phyloP scores from a whole-genome alignment of 2,329 filamentous ascomycete genomes.

The Colletotrichum coccodes region DNA sequence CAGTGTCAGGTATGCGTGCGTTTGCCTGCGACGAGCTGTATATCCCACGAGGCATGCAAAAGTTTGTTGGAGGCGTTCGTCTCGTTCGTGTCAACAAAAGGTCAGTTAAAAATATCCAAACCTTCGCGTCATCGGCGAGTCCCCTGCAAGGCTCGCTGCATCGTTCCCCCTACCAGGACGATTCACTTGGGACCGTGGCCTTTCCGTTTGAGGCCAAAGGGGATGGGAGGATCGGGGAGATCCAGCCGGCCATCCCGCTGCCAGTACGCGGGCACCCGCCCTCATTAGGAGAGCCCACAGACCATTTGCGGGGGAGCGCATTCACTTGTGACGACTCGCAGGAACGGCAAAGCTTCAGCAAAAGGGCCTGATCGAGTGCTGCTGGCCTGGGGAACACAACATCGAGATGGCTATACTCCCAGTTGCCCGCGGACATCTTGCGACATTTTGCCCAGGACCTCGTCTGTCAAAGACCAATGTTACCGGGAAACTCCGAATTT shows the following conservation, averaged over 20 bases:
- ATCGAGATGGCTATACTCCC: background rate
- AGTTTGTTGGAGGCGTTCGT: slow-evolving; percentile 6
- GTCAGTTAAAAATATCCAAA: background rate
- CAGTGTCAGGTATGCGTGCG: background rate
- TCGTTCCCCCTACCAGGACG: background rate
- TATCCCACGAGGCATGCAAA: slow-evolving; percentile 11
- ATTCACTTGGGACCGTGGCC: slow-evolving; percentile 1
- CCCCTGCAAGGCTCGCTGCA: background rate
- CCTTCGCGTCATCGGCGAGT: background rate
- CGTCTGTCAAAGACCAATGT: background rate
- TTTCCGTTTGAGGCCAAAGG: slow-evolving; percentile 8
- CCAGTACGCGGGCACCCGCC: background rate
- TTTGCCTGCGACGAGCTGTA: background rate
- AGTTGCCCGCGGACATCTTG: background rate
- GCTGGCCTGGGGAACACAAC: background rate
- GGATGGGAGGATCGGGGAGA: slow-evolving; percentile 17
- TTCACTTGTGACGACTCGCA: background rate
- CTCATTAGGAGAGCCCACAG: slow-evolving; percentile 1
- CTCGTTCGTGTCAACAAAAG: background rate
- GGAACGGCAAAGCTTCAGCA: too few relatives aligned
- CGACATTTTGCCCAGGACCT: background rate
- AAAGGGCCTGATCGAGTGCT: background rate
- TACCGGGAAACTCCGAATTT: background rate
- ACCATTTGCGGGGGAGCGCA: slow-evolving; percentile 10
- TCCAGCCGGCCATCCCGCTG: slow-evolving; percentile 22